phyloP scores from a whole-genome alignment of 345 rosid species.

The Barbarea vulgaris region DNA sequence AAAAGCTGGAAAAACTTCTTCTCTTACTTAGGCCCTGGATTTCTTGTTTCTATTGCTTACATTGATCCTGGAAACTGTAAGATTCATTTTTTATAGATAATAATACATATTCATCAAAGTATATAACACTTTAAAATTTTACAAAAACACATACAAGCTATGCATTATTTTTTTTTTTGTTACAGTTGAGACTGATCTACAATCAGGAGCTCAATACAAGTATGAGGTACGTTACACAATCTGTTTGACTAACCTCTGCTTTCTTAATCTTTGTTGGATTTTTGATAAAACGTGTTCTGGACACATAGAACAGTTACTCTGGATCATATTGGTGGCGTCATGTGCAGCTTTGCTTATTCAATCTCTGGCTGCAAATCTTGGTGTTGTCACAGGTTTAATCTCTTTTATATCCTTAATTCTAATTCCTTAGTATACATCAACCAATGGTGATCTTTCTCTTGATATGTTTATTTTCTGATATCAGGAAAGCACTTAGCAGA shows the following conservation, averaged over 20 bases:
- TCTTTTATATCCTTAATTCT: neutral
- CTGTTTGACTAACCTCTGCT: neutral
- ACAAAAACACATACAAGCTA: neutral
- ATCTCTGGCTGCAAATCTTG: constrained; percentile 89
- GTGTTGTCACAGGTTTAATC: constrained; percentile 82
- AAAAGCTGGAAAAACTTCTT: constrained; percentile 86
- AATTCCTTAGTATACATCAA: neutral
- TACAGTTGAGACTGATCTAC: constrained; percentile 89
- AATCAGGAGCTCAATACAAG: constrained; percentile 81
- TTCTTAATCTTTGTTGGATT: neutral
- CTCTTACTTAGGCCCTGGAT: constrained; percentile 87
- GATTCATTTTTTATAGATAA: constrained; percentile 15
- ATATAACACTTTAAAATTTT: neutral
- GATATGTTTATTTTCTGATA: constrained; percentile 1
- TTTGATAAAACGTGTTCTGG: neutral
- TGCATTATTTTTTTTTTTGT: constrained; percentile 28
- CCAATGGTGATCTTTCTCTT: neutral
- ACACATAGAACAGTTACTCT: constrained; percentile 62
- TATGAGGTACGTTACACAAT: constrained; percentile 55
- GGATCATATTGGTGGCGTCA: constrained; percentile 94
- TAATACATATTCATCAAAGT: neutral
- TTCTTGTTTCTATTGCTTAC: constrained; percentile 87
- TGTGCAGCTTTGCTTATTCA: constrained; percentile 92
- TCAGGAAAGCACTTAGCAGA: constrained; percentile 88
- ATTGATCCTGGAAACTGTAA: constrained; percentile 95